These are phyloP conservation scores for Aeschynomene evenia DNA, from an alignment of 306 rosid species.

Conservation along the genomic window DNA sequence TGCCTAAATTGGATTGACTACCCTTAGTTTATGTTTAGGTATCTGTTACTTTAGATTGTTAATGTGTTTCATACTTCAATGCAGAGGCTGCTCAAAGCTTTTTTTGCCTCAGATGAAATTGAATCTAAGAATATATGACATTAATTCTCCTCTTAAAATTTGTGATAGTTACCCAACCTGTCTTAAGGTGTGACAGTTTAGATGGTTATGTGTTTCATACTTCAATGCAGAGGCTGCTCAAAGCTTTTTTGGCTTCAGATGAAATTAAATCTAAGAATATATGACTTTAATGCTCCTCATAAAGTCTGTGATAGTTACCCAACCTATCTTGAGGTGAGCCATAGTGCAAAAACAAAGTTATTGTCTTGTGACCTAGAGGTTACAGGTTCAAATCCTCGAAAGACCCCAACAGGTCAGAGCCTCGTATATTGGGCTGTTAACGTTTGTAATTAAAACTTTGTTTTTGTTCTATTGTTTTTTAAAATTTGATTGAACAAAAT, in stretches of 20 bases:
- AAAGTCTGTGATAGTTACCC: slow-evolving; percentile 1
- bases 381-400: no score
- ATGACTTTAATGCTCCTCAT: slow-evolving; percentile 1
- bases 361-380: no score
- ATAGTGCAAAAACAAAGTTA: no score
- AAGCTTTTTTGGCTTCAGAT: not conserved
- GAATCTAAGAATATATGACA: not conserved
- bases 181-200: no score
- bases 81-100: not conserved
- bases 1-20: not conserved
- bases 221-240: not conserved
- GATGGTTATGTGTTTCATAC: no score
- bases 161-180: not conserved
- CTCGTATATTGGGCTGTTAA: no score
- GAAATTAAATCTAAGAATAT: not conserved
- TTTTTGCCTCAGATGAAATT: not conserved
- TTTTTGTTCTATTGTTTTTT: no score
- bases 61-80: not conserved
- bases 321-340: no score
- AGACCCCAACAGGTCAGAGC: no score
- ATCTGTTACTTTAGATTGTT: not conserved
- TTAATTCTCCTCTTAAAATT: slow-evolving; percentile 2
- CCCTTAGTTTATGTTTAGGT: not conserved
- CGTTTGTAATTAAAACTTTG: not conserved
- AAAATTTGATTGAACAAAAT: not conserved